phyloP scores from a whole-genome alignment of 2,329 filamentous ascomycete species.

The Elsinoe necatrix region DNA sequence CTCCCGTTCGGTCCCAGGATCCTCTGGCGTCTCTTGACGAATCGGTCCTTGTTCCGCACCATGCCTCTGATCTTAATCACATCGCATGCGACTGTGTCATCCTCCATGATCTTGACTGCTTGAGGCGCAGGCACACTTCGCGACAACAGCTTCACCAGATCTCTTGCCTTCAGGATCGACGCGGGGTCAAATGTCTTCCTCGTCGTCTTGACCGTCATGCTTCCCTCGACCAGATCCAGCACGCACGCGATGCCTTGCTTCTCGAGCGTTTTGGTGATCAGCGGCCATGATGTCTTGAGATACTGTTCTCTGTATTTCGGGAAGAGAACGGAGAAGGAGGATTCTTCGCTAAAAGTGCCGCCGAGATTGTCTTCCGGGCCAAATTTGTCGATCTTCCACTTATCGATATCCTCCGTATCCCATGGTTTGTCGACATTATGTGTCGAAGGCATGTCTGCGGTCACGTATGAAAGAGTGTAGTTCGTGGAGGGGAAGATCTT shows the following conservation, averaged over 20 bases:
- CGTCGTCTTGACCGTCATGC: constrained; percentile 94
- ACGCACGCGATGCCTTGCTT: constrained; percentile 84
- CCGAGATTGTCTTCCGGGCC: constrained; percentile 74
- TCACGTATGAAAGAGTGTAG: neutral
- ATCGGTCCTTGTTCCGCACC: constrained; percentile 87
- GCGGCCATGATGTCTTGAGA: constrained; percentile 83
- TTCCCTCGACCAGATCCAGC: constrained; percentile 88
- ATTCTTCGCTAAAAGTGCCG: constrained; percentile 87
- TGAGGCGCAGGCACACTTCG: constrained; percentile 88
- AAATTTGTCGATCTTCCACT: constrained; percentile 88
- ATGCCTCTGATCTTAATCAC: constrained; percentile 91
- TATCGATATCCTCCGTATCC: constrained; percentile 96
- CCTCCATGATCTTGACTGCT: constrained; percentile 87
- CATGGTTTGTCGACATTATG: constrained; percentile 86
- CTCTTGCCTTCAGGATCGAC: constrained; percentile 83
- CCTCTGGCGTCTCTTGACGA: constrained; percentile 86
- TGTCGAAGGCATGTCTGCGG: constrained; percentile 66
- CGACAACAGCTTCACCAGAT: constrained; percentile 86
- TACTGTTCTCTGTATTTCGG: constrained; percentile 96
- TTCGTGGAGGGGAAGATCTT: neutral
- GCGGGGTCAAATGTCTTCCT: constrained; percentile 86
- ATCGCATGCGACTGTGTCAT: constrained; percentile 74
- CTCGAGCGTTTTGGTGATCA: constrained; percentile 78
- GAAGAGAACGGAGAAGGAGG: constrained; percentile 74
- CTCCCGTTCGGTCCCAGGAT: constrained; percentile 86